Percentiles rank a stretch among this genome's conserved stretches.
phyloP scores from a whole-genome alignment of 73 alveolate species.

The Tetrahymena elliotti region DNA sequence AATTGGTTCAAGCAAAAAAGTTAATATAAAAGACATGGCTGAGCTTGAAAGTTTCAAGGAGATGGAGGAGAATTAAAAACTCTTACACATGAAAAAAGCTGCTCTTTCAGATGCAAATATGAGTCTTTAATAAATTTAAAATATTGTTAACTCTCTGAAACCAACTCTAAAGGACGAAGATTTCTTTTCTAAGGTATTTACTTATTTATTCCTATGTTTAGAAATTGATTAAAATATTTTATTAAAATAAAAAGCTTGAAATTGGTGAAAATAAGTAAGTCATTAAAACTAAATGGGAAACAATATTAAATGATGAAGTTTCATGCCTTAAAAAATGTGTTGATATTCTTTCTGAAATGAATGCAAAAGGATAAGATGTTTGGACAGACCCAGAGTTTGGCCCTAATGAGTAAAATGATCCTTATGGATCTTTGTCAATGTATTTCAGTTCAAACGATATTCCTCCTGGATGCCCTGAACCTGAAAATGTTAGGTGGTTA shows the following conservation, averaged over 20 bases:
- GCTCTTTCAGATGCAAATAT: neutral
- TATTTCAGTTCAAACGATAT: conserved; percentile 11
- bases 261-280: neutral
- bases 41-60: neutral
- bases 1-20: neutral
- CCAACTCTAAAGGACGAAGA: neutral
- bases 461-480: conserved; percentile 31
- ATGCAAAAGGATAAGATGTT: neutral
- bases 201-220: neutral
- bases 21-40: neutral
- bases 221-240: neutral
- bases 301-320: conserved; percentile 39
- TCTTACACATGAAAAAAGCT: neutral
- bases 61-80: neutral
- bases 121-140: neutral
- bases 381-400: conserved; percentile 57
- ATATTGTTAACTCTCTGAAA: neutral
- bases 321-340: conserved; percentile 30
- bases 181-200: neutral
- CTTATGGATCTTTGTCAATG: conserved; percentile 31
- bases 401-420: conserved; percentile 27
- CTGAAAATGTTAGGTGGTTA: conserved; percentile 38
- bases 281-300: neutral
- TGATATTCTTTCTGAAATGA: conserved; percentile 4
- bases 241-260: neutral